Conservation (phyloP, 345 rosid genomes). For the Eucalyptus cloeziana region DNA sequence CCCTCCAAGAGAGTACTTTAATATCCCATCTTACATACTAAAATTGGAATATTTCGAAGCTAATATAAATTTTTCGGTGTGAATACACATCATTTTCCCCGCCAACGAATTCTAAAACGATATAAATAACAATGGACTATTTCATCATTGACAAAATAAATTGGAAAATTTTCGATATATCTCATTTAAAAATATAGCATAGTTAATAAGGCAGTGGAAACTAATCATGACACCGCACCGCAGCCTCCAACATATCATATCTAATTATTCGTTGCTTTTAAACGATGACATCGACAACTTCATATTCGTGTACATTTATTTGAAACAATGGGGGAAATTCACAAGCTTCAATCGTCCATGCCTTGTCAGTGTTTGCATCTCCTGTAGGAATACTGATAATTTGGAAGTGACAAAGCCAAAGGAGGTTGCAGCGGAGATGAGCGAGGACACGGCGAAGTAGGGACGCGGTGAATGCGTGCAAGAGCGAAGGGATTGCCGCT, state of each 20-base stretch:
- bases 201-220: neutral
- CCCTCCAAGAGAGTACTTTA: neutral
- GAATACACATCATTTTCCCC: neutral
- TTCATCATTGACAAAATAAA: neutral
- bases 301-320: neutral
- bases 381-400: neutral
- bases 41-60: neutral
- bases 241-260: neutral
- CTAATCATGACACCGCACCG: neutral
- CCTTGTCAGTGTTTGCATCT: neutral
- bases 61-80: neutral
- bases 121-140: fast-evolving
- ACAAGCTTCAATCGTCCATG: neutral
- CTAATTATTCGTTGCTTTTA: neutral
- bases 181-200: neutral
- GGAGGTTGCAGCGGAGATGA: constrained; percentile 50
- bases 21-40: neutral
- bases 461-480: constrained; percentile 67
- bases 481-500: constrained; percentile 42
- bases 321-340: neutral
- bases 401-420: neutral
- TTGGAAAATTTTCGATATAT: neutral
- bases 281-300: neutral
- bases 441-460: constrained; percentile 51
- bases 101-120: neutral